Evolutionary conservation across 2,329 filamentous ascomycete species (phyloP), one percentile per base, ranked within the genome.

Genomic region (Cercospora berteroae): DNA sequence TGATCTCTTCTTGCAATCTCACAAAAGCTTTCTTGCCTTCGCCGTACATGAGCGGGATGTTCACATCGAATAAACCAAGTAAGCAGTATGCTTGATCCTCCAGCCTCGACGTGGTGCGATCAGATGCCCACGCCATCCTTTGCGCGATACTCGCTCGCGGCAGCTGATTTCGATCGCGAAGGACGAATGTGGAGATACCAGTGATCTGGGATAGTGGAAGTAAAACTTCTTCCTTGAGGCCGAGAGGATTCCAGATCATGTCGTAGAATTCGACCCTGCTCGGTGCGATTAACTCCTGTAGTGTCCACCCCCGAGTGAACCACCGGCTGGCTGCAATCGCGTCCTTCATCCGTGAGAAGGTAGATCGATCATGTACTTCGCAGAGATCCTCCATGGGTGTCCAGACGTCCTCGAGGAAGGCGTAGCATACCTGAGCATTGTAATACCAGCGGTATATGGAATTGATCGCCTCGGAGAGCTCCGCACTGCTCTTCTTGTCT

Each of bases 371-470:
- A 4, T 44, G 39, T 18, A 10, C 42, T 0, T 1, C 8, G 42
- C 42, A 44, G 1, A 3, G n/a, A 20, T n/a, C 7, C 1, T 44
- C 39, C 13, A 1, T 16, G 4, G 42, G 42, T 5, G 42, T 20
- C 7, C 13, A 2, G 50, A 71, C 29, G 44, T 71, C 70, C 1
- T 44, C 27, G 4, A 72, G 50, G 42, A 52, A 71, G 5, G 63
- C 70, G 31, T 72, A 72, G 56, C 70, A 72, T 8, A 59, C 39
- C 8, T 23, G 12, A 0, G 67, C 66, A 12, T 52, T 20, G 3
- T 64, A 23, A 31, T 69, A 71, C 67, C 69, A 72, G 12, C 42
- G 23, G 10, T 63, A 71, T 69, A 72, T 72, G 13, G 33, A 39
- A 5, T 39, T 39, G 33, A 39, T 39, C 33, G 33, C 33, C 33